Evolutionary conservation across 176 grass and related monocot genomes (phyloP), one percentile per base, ranked within the genome.

Genomic region (Lolium multiflorum): DNA sequence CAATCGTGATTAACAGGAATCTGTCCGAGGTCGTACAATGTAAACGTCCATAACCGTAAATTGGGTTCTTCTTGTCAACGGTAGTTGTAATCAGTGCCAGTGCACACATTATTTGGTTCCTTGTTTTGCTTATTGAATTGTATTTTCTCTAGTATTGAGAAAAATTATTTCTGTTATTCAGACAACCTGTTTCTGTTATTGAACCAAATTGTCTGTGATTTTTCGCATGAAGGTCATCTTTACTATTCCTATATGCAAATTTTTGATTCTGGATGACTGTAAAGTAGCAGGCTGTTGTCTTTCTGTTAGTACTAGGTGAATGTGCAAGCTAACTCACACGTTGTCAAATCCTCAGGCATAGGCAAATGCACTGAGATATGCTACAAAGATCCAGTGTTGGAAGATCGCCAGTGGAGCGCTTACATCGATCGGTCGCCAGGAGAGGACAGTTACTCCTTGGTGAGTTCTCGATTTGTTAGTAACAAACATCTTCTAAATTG

Each of bases 401-500:
- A 95, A 74, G 96, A 95, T 61, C 91, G 65, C 3, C 87, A 95
- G 68, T 98, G 96, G 96, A 95, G 93, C 81, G 88, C 91, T 1
- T 98, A 94, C 61, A 98, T 98, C 17, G 96, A 98, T 46, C 87
- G 93, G 65, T 98, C 96, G 78, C 95, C 96, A 54, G 96, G 96
- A 13, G 31, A 98, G 69, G 89, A 95, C 79, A 95, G 91, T 48
- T 95, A 98, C 77, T 95, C 96, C 4, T 67, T 98, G 88, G 93
- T 98, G 78, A 85, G 90, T 44, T 51, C n/a, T 59, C 7, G 4
- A 24, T 52, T 44, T 62, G 14, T 67, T 26, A 44, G 31, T 56
- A 72, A 73, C 7, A 65, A 39, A 25, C 41, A 77, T 70, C 24
- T 71, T 81, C 21, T 60, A 20, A 74, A 60, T 65, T 57, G 48